Conservation (phyloP, 2,329 filamentous ascomycete genomes). For the Penicillium sp. region DNA sequence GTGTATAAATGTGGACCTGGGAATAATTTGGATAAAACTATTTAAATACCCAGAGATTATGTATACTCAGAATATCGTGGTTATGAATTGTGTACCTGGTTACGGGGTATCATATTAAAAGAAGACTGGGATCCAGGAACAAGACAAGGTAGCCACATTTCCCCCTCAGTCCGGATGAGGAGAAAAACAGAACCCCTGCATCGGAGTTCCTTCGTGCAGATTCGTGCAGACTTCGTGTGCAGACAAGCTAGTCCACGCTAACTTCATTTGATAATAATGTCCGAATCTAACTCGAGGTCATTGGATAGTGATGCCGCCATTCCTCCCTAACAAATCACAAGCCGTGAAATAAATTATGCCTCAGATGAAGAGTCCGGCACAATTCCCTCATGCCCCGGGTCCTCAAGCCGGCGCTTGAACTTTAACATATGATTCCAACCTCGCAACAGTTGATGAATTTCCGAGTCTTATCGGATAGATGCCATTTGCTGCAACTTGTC, state of each 20-base stretch:
- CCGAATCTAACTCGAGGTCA: not conserved
- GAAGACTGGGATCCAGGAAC: no score
- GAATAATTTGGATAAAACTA: not conserved
- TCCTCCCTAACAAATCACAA: not conserved
- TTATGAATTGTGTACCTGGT: not conserved
- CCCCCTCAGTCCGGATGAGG: not conserved
- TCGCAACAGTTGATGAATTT: no score
- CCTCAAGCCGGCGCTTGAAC: not conserved
- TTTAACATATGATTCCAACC: not conserved
- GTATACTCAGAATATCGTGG: no score
- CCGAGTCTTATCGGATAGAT: not conserved
- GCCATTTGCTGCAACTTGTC: not conserved
- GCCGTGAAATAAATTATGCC: no score
- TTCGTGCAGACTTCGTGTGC: not conserved
- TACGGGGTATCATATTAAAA: no score
- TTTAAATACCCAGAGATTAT: no score
- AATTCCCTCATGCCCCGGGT: not conserved
- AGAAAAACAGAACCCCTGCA: not conserved
- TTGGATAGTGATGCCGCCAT: not conserved
- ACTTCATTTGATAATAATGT: not conserved
- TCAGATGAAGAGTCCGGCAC: not conserved
- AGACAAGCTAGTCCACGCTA: not conserved
- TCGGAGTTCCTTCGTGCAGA: not conserved
- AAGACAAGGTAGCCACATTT: not conserved
- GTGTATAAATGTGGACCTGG: not conserved